Base-by-base conservation (phyloP, 2,329 filamentous ascomycete genomes). In the Talaromyces sp. region DNA sequence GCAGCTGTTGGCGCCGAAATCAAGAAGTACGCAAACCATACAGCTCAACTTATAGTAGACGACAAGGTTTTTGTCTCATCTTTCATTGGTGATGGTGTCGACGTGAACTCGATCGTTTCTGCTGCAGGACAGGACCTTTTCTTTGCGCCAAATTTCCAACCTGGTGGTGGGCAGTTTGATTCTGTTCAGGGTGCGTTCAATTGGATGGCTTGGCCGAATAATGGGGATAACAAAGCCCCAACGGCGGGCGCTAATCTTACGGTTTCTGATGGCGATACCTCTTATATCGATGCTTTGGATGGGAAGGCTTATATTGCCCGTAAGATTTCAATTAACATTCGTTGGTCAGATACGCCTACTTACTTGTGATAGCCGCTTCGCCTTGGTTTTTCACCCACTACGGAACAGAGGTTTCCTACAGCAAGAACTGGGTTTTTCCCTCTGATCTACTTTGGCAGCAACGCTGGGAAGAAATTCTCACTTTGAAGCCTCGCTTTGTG, bases 361-460 rank as follows among this genome's bases (percentile, higher is more conserved):
- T 11, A 36, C 1, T 35, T 19, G 13, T 10, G 29, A 27, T 44
- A 76, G 72, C 73, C 19, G 75, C 74, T 1, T 78, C 75, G 0
- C 72, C 75, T 1, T 80, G 78, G 81, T 84, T 83, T 65, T 81
- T 67, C 42, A 80, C 80, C 0, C 76, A 82, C 52, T 77, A 77
- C 17, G 78, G 77, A 3, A 62, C 66, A 3, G 74, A 75, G 47
- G 72, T 78, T 17, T 63, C 73, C 9, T 81, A 76, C 56, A 71
- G 69, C 60, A 80, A 84, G 72, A 81, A 82, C 60, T 83, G 79
- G 76, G 73, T 78, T 6, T 80, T 76, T 62, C 70, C 71, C 10
- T 74, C 71, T 13, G 76, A 79, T 47, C 58, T 73, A 8, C 63
- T 79, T 4, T 80, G 76, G 76, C 73, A 70, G 37, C 58, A 75